Base-by-base conservation (phyloP, 2,329 filamentous ascomycete species). In the Arthrobotrys conoides region DNA sequence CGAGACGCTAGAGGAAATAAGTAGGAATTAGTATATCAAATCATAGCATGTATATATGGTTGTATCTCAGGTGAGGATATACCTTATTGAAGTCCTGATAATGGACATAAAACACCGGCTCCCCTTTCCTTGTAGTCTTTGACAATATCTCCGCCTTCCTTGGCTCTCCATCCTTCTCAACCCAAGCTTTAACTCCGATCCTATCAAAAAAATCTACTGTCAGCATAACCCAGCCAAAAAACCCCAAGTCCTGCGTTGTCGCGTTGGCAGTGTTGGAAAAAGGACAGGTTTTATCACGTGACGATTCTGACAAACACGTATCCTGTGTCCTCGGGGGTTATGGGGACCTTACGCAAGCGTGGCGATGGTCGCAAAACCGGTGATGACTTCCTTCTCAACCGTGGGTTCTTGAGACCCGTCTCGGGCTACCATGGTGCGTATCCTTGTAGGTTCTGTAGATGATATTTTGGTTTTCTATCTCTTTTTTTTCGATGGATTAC, bases 81-180 rank as follows among this genome's bases (percentile, higher is more conserved):
- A 90, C 90, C 82, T 98, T 98, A 86, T 98, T 98, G 89, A 97
- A 98, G 83, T 97, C 96, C 83, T 97, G 93, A 84, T 97, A 98
- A 84, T 98, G 97, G 83, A 97, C 96, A 85, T 97, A 97, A 83
- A 95, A 97, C 70, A 93, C 92, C 46, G 93, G 91, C 16, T 92
- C 91, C 82, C 93, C 95, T 85, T 96, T 96, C 22, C 93, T 92
- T 76, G 94, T 93, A 83, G 93, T 91, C 82, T 98, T 96, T 76
- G 93, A 96, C n/a, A 99, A 87, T 80, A 99, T 97, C 84, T 99
- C 96, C 82, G 96, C 96, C 86, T 96, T 94, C 82, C 96, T 91
- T 79, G 92, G 89, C 83, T 94, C 91, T 78, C 93, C 93, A 84
- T 97, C 94, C 87, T 92, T 91, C 81, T 91, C 88, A 70, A 91